Evolutionary conservation across 1,139 yeast species (phyloP).

Genomic region (Blastobotrys malaysiensis): DNA sequence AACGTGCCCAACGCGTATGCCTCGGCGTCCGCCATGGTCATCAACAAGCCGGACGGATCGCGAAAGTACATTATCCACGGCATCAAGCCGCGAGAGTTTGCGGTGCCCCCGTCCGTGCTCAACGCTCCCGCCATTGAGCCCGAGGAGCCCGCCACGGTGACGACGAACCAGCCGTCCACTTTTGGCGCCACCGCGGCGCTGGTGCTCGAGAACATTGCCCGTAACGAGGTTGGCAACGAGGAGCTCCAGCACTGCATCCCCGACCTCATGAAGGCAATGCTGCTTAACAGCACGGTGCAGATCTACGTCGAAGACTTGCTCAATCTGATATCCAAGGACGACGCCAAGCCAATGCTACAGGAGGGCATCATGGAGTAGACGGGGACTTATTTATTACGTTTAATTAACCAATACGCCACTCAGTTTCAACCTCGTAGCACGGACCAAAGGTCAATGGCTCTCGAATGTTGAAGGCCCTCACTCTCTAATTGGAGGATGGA

Average conservation of each 20-base stretch:
- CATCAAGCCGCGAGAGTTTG: constrained; percentile 57
- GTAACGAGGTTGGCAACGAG: constrained; percentile 30
- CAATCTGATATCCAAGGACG: constrained; percentile 7
- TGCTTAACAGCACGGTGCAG: constrained; percentile 23
- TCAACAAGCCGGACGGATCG: constrained; percentile 49
- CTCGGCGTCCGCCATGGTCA: constrained; percentile 91
- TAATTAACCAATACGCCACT: no score
- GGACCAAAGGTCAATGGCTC: no score
- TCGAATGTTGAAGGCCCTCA: no score
- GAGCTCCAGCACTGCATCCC: constrained; percentile 24
- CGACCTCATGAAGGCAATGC: constrained; percentile 24
- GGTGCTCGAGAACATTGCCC: constrained; percentile 36
- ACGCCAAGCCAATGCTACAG: neutral
- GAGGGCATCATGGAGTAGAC: neutral
- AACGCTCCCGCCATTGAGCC: constrained; percentile 14
- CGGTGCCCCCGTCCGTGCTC: constrained; percentile 39
- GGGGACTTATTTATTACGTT: neutral
- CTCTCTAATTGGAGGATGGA: no score
- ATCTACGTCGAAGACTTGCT: constrained; percentile 24
- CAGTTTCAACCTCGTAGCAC: no score
- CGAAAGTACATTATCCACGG: constrained; percentile 90
- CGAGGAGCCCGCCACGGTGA: constrained; percentile 6
- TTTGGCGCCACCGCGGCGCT: constrained; percentile 34
- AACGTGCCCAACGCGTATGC: constrained; percentile 89
- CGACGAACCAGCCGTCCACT: constrained; percentile 24